These are phyloP conservation scores for Lasiodiplodia citricola DNA, from an alignment of 2,329 filamentous ascomycete species.

Conservation along the genomic window DNA sequence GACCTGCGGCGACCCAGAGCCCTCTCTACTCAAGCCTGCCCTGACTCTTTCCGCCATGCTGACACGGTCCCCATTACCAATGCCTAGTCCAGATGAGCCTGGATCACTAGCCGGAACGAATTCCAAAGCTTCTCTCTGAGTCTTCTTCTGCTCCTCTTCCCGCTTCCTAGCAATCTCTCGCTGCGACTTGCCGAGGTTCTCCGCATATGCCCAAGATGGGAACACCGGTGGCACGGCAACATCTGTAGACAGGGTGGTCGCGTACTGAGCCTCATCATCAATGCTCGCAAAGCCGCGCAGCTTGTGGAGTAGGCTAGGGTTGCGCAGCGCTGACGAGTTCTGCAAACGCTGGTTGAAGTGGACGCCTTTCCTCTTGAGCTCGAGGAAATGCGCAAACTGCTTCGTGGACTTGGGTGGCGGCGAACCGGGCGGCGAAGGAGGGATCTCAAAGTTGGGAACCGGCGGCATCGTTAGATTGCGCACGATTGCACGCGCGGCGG, in stretches of 20 bases:
- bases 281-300: conserved; percentile 72
- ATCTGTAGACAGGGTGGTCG: conserved; percentile 58
- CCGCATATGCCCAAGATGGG: conserved; percentile 50
- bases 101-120: conserved; percentile 40
- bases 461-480: conserved; percentile 76
- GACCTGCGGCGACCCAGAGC: conserved; percentile 27
- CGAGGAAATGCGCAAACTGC: conserved; percentile 76
- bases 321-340: conserved; percentile 69
- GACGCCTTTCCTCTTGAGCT: conserved; percentile 75
- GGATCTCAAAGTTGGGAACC: conserved; percentile 74
- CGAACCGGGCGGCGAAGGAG: conserved; percentile 69
- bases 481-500: conserved; percentile 66
- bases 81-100: conserved; percentile 30
- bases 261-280: conserved; percentile 65
- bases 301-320: conserved; percentile 75
- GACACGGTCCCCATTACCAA: conserved; percentile 8
- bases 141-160: conserved; percentile 38
- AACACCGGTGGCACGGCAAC: conserved; percentile 48
- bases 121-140: conserved; percentile 38
- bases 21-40: conserved; percentile 22
- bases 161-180: conserved; percentile 42
- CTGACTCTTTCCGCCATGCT: conserved; percentile 24
- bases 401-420: conserved; percentile 57
- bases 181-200: conserved; percentile 49
- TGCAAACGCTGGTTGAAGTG: conserved; percentile 81